Evolutionary conservation across 345 rosid species (phyloP), one percentile per base, ranked within the genome.

Genomic region (Tarenaya hassleriana): DNA sequence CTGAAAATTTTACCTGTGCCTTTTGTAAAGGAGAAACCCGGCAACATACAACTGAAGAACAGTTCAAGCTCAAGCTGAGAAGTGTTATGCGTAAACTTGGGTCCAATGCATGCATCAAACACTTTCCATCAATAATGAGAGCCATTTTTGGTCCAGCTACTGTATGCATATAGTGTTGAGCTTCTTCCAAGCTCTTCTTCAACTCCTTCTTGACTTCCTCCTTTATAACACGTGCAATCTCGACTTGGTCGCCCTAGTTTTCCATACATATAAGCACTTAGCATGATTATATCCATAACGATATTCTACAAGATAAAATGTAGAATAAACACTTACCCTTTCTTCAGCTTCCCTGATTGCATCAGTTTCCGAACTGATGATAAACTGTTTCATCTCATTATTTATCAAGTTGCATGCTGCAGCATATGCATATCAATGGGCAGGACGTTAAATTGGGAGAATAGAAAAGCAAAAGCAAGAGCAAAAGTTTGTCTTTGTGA

Each of bases 21-120:
- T 91, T 91, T 76, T 91, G 98, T 51, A 91, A 70, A 52, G 98
- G 98, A 63, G 96, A 91, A 70, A 91, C 98, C 18, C 98, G 87
- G 71, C 98, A 91, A 72, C 98, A 91, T 63, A 91, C 90, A 45
- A 91, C 98, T 47, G 96, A 84, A 71, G 70, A 73, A 62, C 98
- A 91, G 68, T 84, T 91, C 82, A 91, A 66, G 83, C 98, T 84
- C 77, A 91, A 67, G 75, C 73, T 87, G 69, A 91, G 92, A 46
- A 91, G 77, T 76, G 81, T 79, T 51, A 77, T 69, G 44, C 95
- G 87, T 58, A 91, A 71, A 60, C 66, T 71, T 45, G 94, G 90
- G 70, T 88, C 98, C 61, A 91, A 68, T 31, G 96, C 98, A 60
- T 87, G 80, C 95, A 81, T 87, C 67, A 91, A 71, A 71, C 96